These are phyloP conservation scores for Draba incana DNA, from an alignment of 345 rosid species.

Conservation along the genomic window DNA sequence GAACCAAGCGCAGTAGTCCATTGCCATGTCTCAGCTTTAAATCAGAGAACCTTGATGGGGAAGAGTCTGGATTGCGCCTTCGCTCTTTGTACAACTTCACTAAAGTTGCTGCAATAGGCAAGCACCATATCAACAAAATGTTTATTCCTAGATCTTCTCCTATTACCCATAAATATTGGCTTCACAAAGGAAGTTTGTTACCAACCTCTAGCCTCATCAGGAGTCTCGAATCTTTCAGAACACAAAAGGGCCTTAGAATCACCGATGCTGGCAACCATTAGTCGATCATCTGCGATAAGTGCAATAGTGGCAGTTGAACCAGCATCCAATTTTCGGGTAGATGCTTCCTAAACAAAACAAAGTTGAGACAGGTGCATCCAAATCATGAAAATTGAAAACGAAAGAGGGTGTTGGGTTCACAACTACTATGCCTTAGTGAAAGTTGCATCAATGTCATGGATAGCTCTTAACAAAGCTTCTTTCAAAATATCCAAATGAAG, in stretches of 20 bases:
- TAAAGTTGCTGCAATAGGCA: slow-evolving; percentile 65
- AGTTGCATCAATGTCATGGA: slow-evolving; percentile 80
- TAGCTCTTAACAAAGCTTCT: slow-evolving; percentile 85
- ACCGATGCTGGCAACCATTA: slow-evolving; percentile 86
- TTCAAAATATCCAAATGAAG: slow-evolving; percentile 77
- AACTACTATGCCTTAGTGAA: slow-evolving; percentile 63
- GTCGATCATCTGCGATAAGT: slow-evolving; percentile 70
- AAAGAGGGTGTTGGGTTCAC: neutral
- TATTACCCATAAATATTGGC: neutral
- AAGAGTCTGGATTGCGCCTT: slow-evolving; percentile 57
- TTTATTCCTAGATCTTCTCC: neutral
- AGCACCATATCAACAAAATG: slow-evolving; percentile 17
- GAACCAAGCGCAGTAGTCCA: slow-evolving; percentile 58
- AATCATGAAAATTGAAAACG: neutral
- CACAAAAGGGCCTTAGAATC: slow-evolving; percentile 94
- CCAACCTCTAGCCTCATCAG: slow-evolving; percentile 83
- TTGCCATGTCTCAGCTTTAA: slow-evolving; percentile 48
- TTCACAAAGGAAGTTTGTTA: slow-evolving; percentile 10
- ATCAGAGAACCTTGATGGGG: slow-evolving; percentile 49
- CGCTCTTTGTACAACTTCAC: slow-evolving; percentile 69
- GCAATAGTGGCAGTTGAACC: slow-evolving; percentile 87
- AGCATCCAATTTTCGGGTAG: slow-evolving; percentile 55
- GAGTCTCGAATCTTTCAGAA: slow-evolving; percentile 75
- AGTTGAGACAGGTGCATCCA: neutral
- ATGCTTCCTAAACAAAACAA: slow-evolving; percentile 58